Evolutionary conservation across 106 monocot species (phyloP).

Genomic region (Platanthera zijinensis): DNA sequence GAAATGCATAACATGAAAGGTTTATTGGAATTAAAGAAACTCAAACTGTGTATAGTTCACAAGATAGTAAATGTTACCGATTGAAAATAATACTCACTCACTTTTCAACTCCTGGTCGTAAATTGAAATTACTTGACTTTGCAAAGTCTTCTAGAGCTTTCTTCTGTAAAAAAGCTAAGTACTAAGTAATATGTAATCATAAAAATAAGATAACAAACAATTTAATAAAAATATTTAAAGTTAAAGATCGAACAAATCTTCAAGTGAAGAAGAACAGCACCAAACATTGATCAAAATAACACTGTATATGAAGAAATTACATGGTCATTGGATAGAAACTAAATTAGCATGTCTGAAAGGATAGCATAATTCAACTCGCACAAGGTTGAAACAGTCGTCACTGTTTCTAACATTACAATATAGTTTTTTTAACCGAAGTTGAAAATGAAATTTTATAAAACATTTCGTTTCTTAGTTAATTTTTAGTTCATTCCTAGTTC

Average conservation of each 20-base stretch:
- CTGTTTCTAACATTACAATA: no score
- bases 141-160: slow-evolving; percentile 72
- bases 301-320: not conserved
- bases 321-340: not conserved
- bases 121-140: slow-evolving; percentile 49
- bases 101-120: slow-evolving; percentile 89
- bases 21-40: not conserved
- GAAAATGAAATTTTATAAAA: no score
- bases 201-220: not conserved
- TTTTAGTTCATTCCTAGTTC: no score
- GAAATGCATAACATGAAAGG: not conserved
- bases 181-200: not conserved
- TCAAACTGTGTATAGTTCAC: not conserved
- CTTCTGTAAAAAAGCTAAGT: slow-evolving; percentile 35
- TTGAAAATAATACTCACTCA: slow-evolving; percentile 15
- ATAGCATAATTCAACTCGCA: not conserved
- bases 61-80: not conserved
- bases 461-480: no score
- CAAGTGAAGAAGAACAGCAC: not conserved
- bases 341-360: not conserved
- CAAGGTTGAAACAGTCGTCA: not conserved
- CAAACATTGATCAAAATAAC: not conserved
- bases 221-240: not conserved
- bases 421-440: no score
- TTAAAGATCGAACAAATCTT: not conserved